Conservation (phyloP, 257 asterid genomes). For the Agastache rugosa region DNA sequence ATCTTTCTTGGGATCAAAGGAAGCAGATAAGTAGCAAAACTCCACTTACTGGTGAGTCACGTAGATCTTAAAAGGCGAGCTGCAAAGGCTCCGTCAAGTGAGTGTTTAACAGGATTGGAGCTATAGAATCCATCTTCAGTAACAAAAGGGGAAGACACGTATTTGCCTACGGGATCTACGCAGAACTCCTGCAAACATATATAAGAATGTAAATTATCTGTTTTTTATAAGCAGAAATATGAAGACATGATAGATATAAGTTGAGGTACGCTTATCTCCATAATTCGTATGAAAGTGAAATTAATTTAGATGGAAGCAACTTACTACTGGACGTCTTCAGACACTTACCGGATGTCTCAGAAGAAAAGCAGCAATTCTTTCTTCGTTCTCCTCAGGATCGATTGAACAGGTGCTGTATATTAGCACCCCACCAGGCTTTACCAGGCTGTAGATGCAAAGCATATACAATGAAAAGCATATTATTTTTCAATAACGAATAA, state of each 20-base stretch:
- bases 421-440: conserved; percentile 77
- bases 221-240: too few species aligned
- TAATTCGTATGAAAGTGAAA: too few species aligned
- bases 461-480: too few species aligned
- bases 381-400: conserved; percentile 88
- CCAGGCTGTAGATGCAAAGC: conserved; percentile 61
- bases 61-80: conserved; percentile 77
- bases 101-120: conserved; percentile 80
- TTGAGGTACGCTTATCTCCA: too few species aligned
- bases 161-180: conserved; percentile 65
- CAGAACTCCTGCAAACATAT: conserved; percentile 69
- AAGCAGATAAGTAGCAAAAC: not conserved
- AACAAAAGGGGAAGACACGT: conserved; percentile 60
- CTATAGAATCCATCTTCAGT: conserved; percentile 65
- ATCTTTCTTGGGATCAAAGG: conserved; percentile 3
- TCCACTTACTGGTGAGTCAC: conserved; percentile 35
- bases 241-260: too few species aligned
- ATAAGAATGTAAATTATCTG: conserved; percentile 1
- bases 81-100: conserved; percentile 93
- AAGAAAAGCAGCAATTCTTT: conserved; percentile 85
- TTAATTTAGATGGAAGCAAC: too few species aligned
- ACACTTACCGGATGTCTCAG: conserved; percentile 67
- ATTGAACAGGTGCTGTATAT: conserved; percentile 92
- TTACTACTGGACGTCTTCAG: not conserved
- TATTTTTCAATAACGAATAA: not conserved